These are phyloP conservation scores for Candida sithepensis DNA, from an alignment of 805 yeast genomes.

Conservation along the genomic window DNA sequence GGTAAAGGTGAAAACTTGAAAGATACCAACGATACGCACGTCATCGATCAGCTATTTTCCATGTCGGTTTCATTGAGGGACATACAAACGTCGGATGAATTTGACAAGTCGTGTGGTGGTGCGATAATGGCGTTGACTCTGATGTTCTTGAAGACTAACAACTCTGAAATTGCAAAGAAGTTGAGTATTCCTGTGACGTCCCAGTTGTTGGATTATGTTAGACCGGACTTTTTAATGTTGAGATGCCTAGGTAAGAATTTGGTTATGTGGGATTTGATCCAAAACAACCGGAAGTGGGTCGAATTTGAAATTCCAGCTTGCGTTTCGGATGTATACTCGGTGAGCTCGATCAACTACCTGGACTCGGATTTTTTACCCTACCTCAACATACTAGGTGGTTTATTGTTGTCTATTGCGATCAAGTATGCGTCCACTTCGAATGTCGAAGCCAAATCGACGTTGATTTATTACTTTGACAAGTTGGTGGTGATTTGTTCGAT, in stretches of 20 bases:
- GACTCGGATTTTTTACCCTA: conserved; percentile 61
- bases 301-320: conserved; percentile 50
- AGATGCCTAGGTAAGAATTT: conserved; percentile 61
- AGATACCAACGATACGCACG: conserved; percentile 50
- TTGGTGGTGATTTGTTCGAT: conserved; percentile 41
- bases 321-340: conserved; percentile 31
- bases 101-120: conserved; percentile 67
- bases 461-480: conserved; percentile 53
- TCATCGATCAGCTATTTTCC: conserved; percentile 56
- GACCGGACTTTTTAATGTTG: conserved; percentile 75
- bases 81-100: conserved; percentile 52
- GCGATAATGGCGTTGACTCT: conserved; percentile 73
- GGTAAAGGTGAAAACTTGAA: conserved; percentile 67
- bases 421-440: conserved; percentile 71
- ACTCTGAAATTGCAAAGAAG: conserved; percentile 55
- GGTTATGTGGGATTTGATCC: conserved; percentile 70
- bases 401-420: conserved; percentile 69
- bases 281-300: conserved; percentile 50
- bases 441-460: conserved; percentile 46
- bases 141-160: conserved; percentile 66
- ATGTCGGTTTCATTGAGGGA: conserved; percentile 61
- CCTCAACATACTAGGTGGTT: conserved; percentile 69
- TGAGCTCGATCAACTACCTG: conserved; percentile 30
- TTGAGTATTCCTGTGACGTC: conserved; percentile 57
- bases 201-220: conserved; percentile 59